Conservation (phyloP, 768 basidiomycete species). For the Trametes meyenii region DNA sequence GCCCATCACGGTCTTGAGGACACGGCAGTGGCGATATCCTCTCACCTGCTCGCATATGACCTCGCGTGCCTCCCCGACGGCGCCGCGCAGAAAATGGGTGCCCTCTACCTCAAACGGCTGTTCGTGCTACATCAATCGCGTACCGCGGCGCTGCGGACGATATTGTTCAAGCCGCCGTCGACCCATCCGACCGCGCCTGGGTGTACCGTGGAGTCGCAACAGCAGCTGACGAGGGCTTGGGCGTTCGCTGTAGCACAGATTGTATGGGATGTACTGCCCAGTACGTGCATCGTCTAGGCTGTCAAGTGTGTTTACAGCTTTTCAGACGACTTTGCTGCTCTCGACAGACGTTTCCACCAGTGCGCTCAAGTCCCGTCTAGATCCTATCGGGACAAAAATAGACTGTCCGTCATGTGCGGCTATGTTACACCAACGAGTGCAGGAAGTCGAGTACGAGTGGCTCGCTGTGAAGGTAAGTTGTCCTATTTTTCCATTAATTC, state of each 20-base stretch:
- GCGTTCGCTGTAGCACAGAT: constrained; percentile 33
- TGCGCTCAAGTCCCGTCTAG: constrained; percentile 67
- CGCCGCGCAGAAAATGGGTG: constrained; percentile 41
- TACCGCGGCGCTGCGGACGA: constrained; percentile 37
- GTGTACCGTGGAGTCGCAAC: constrained; percentile 27
- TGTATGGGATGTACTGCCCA: constrained; percentile 33
- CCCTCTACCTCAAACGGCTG: constrained; percentile 45
- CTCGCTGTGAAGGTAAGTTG: constrained; percentile 69
- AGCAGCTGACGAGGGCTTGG: constrained; percentile 34
- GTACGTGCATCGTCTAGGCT: constrained; percentile 22
- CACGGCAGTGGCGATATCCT: constrained; percentile 43
- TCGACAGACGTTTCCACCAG: constrained; percentile 64
- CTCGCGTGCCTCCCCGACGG: constrained; percentile 41
- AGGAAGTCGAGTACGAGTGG: constrained; percentile 69
- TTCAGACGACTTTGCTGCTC: too few species aligned
- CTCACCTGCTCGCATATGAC: constrained; percentile 41
- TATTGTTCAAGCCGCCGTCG: constrained; percentile 32
- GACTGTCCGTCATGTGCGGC: constrained; percentile 64
- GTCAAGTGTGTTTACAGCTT: not conserved
- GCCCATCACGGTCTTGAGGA: constrained; percentile 38
- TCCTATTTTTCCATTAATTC: too few species aligned
- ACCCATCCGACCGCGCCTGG: constrained; percentile 27
- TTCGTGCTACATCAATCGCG: constrained; percentile 42
- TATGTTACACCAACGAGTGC: constrained; percentile 63
- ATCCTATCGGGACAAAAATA: constrained; percentile 64